Evolutionary conservation across 129 eudicot species (phyloP), one percentile per base, ranked within the genome.

Genomic region (Flaveria sonorensis): DNA sequence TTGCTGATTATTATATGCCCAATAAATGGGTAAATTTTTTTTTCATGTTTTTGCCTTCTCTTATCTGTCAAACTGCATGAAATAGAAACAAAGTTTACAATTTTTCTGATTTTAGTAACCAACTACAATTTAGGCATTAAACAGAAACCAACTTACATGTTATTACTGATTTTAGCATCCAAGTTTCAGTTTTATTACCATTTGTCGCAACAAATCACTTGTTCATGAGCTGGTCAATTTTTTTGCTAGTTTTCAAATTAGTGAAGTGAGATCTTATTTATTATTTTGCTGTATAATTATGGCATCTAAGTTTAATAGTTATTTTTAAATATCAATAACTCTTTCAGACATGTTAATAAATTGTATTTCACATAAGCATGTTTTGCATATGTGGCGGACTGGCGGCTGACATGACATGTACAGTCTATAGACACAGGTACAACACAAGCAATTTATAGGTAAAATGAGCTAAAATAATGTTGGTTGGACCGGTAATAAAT

Each of bases 1-100:
- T 92, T 67, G 96, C 92, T 32, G 95, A 92, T 69, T 92, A 87
- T 80, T 77, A 87, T 79, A 87, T 85, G 78, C 97, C 97, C 6
- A 87, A 92, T 82, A 92, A 89, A 87, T 92, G 97, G 97, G 97
- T 92, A 82, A 82, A 88, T 79, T 14, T 24, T 19, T 19, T 61
- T 24, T 11, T 60, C 13, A 11, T 24, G 1, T 59, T 60, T 60
- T 61, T 12, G 3, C 13, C 18, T 61, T 53, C 32, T 16, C 63
- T 16, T 12, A 64, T 64, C 0, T 21, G 23, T 26, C 46, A 39
- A 32, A 64, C 70, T 64, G 3, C 70, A 61, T 16, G 8, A 1
- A 62, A 62, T 30, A 62, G 45, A 62, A 62, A 14, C 43, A 28
- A 14, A 30, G 11, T 14, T 28, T 14, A 62, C 10, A 62, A 0